Percentiles rank a stretch among this genome's conserved stretches.
phyloP scores from a whole-genome alignment of 1,284 basidiomycete species.

The Malassezia sympodialis region DNA sequence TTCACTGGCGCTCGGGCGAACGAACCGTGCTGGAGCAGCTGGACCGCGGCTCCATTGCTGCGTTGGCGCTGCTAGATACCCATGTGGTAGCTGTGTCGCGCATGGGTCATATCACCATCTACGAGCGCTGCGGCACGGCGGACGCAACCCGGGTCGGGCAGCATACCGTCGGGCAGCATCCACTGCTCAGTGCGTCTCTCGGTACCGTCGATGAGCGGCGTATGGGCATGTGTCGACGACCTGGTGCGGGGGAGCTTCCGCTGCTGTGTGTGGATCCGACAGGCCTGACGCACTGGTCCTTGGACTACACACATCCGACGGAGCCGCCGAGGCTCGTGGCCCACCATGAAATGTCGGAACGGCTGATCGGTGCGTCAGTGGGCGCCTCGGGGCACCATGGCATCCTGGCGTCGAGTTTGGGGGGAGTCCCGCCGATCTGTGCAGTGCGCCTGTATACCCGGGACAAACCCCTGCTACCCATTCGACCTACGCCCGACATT shows the following conservation, averaged over 20 bases:
- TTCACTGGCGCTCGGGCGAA: slow-evolving; percentile 17
- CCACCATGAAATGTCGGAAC: slow-evolving; percentile 9
- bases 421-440: slow-evolving; percentile 17
- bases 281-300: slow-evolving; percentile 11
- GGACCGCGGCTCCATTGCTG: slow-evolving; percentile 14
- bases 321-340: neutral
- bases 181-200: slow-evolving; percentile 16
- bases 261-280: slow-evolving; percentile 9
- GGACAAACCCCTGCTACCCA: neutral
- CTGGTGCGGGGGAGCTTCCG: neutral
- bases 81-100: slow-evolving; percentile 14
- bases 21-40: slow-evolving; percentile 9
- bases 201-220: neutral
- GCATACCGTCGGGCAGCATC: slow-evolving; percentile 7
- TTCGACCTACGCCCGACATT: slow-evolving; percentile 15
- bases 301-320: neutral
- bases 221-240: neutral
- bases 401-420: slow-evolving; percentile 12
- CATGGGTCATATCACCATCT: slow-evolving; percentile 10
- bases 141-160: neutral
- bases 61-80: slow-evolving; percentile 10
- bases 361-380: slow-evolving; percentile 13
- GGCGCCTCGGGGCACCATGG: slow-evolving; percentile 11
- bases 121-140: neutral
- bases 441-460: slow-evolving; percentile 3